These are phyloP conservation scores for Chytridium lagenaria DNA, from an alignment of 371 early-diverging fungal species.

Conservation along the genomic window DNA sequence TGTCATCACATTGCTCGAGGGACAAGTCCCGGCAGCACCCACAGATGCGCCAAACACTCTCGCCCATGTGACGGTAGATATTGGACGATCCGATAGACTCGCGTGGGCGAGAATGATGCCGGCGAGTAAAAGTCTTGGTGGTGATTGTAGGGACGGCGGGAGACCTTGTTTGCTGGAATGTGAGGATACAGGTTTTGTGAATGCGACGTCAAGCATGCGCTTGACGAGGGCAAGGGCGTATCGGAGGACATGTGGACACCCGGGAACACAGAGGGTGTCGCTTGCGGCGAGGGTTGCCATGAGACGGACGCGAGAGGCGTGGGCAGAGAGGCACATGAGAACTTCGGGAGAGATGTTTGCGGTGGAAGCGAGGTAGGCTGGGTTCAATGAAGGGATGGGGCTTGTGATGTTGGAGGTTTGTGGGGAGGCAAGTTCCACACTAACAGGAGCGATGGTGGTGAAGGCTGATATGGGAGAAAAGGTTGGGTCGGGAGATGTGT, in stretches of 20 bases:
- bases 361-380: neutral
- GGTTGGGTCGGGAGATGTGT: neutral
- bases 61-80: neutral
- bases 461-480: neutral
- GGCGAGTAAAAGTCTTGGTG: conserved; percentile 23
- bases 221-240: conserved; percentile 10
- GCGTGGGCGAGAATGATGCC: conserved; percentile 20
- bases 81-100: conserved; percentile 11
- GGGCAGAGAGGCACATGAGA: neutral
- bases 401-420: neutral
- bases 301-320: neutral
- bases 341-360: neutral
- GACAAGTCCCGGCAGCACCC: neutral
- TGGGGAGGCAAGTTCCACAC: neutral
- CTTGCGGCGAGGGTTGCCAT: neutral
- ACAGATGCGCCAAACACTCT: neutral
- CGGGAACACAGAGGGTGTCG: neutral
- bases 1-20: neutral
- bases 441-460: neutral
- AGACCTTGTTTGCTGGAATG: neutral
- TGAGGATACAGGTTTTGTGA: neutral
- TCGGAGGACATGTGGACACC: conserved; percentile 1
- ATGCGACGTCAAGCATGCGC: neutral
- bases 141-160: conserved; percentile 17
- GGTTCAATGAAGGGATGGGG: neutral